Percentiles rank a stretch among this genome's conserved stretches.
phyloP scores from a whole-genome alignment of 305 asterid genomes.

The Fraxinus floribunda region DNA sequence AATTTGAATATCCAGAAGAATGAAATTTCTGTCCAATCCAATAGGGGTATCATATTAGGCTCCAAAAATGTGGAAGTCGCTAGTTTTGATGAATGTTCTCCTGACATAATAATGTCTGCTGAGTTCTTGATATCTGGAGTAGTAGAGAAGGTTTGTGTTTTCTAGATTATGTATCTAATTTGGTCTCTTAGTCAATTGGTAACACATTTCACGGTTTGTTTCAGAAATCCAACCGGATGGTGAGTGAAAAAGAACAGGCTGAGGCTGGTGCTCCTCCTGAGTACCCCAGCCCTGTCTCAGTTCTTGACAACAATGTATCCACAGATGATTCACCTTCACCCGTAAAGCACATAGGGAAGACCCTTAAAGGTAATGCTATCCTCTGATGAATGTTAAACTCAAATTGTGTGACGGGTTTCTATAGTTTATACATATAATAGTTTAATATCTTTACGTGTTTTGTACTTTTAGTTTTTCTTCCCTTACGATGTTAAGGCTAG shows the following conservation, averaged over 20 bases:
- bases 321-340: conserved; percentile 64
- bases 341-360: conserved; percentile 38
- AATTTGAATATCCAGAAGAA: conserved; percentile 29
- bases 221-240: conserved; percentile 41
- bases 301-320: conserved; percentile 50
- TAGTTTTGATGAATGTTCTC: conserved; percentile 35
- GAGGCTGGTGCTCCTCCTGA: conserved; percentile 47
- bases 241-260: conserved; percentile 44
- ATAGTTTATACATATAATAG: not conserved
- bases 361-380: conserved; percentile 47
- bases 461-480: not conserved
- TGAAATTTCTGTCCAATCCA: conserved; percentile 43
- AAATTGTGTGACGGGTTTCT: not conserved
- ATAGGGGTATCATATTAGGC: conserved; percentile 29
- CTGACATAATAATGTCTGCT: conserved; percentile 28
- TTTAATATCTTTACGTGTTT: not conserved
- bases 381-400: not conserved
- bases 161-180: conserved; percentile 5
- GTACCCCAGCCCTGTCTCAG: conserved; percentile 78
- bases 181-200: not conserved
- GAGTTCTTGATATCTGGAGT: conserved; percentile 25
- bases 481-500: not conserved
- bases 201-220: conserved; percentile 27
- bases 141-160: conserved; percentile 47
- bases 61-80: conserved; percentile 40